Evolutionary conservation across 352 stramenopile genomes (phyloP).

Genomic region (Phytophthora pini): DNA sequence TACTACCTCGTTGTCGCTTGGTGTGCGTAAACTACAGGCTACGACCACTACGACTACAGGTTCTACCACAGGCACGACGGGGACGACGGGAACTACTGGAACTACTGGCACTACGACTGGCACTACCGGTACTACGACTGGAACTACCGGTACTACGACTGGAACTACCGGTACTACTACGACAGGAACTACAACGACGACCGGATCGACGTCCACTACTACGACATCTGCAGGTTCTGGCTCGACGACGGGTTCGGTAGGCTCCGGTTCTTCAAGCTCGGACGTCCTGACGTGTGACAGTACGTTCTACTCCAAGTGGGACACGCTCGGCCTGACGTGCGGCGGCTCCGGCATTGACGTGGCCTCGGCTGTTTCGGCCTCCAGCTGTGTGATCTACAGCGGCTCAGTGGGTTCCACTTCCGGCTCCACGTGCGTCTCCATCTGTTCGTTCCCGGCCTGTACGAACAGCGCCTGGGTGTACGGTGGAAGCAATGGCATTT

Average conservation of each 20-base stretch:
- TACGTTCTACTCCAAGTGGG: constrained; percentile 82
- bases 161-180: constrained; percentile 27
- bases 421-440: constrained; percentile 76
- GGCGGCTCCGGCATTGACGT: constrained; percentile 55
- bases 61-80: constrained; percentile 11
- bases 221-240: constrained; percentile 23
- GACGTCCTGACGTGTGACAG: constrained; percentile 74
- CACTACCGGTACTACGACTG: constrained; percentile 2
- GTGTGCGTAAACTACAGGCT: constrained; percentile 21
- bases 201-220: constrained; percentile 17
- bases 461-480: constrained; percentile 68
- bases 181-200: constrained; percentile 17
- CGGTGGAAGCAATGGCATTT: constrained; percentile 61
- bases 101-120: constrained; percentile 10
- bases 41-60: constrained; percentile 17
- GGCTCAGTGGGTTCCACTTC: constrained; percentile 51
- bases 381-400: constrained; percentile 82
- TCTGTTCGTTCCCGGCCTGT: constrained; percentile 81
- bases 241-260: constrained; percentile 14
- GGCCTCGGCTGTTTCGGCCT: constrained; percentile 50
- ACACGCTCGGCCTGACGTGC: constrained; percentile 72
- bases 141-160: not conserved
- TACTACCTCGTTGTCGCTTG: constrained; percentile 2
- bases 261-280: constrained; percentile 24
- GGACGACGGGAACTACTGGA: constrained; percentile 16